Evolutionary conservation across 345 rosid species (phyloP), one percentile per base, ranked within the genome.

Genomic region (Camelina laxa): DNA sequence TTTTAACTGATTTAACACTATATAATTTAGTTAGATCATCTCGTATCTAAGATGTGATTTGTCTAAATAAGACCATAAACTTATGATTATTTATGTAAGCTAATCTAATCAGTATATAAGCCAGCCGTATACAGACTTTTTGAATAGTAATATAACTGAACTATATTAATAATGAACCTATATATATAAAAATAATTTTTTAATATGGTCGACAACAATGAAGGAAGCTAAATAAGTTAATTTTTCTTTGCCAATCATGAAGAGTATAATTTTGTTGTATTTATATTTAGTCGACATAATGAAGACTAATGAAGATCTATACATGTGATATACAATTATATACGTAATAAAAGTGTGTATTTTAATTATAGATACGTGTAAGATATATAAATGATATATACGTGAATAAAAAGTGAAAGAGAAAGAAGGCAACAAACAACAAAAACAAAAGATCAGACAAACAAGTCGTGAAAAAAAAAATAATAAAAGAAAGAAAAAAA

Each of bases 381-480:
- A n/a, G 64, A 69, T 53, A 69, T 33, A n/a, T n/a, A n/a, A 69
- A 75, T 53, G 69, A 69, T 24, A 60, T 30, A 60, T 53, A 54
- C 58, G 74, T 53, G 58, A 69, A 51, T 68, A 16, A 67, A 68
- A 69, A 33, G 75, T 56, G 59, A 62, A 75, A 67, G 49, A 21
- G 53, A 58, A 57, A n/a, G 2, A 67, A 68, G 59, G 16, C 74
- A 51, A 42, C 14, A 41, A 75, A 33, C 48, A 31, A 60, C 42
- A 27, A 27, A 24, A 24, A 24, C 16, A 15, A 15, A 75, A 50
- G 35, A 69, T 62, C 75, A 75, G 69, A 75, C 69, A 60, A 27
- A 53, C 51, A 47, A 47, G 65, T 45, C 74, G 73, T 75, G 67
- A 75, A 67, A 49, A 45, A 44, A 27, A 3, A 27, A 27, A 27